Evolutionary conservation across 345 rosid species (phyloP).

Genomic region (Trapa incisa): DNA sequence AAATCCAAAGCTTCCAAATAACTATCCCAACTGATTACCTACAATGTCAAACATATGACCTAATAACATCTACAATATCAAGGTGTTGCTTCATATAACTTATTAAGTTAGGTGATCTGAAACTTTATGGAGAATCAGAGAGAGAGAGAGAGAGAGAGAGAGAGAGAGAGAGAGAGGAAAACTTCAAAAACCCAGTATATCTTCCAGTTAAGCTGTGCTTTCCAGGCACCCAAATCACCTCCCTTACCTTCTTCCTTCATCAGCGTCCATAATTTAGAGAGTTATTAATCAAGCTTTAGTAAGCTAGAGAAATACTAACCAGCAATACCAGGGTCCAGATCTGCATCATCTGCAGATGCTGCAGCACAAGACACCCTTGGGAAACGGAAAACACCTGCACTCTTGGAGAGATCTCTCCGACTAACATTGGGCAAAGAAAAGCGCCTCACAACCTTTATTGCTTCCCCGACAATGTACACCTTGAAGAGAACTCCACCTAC

Average conservation of each 20-base stretch:
- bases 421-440: conserved; percentile 81
- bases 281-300: not conserved
- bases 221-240: not conserved
- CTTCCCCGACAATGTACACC: conserved; percentile 74
- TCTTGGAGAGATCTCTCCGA: conserved; percentile 46
- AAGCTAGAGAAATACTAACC: conserved; percentile 39
- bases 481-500: conserved; percentile 74
- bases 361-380: conserved; percentile 90
- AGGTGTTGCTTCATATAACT: not conserved
- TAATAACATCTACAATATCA: not conserved
- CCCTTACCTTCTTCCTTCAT: not conserved
- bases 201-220: not conserved
- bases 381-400: conserved; percentile 48
- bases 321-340: conserved; percentile 64
- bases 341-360: conserved; percentile 81
- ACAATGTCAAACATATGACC: not conserved
- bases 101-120: not conserved
- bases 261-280: not conserved
- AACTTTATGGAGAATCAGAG: not conserved
- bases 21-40: not conserved
- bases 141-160: not conserved
- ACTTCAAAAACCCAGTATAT: not conserved
- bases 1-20: not conserved
- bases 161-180: not conserved
- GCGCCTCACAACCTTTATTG: conserved; percentile 68